phyloP scores from a whole-genome alignment of 805 yeast genomes.

The Maudiozyma turicensis region DNA sequence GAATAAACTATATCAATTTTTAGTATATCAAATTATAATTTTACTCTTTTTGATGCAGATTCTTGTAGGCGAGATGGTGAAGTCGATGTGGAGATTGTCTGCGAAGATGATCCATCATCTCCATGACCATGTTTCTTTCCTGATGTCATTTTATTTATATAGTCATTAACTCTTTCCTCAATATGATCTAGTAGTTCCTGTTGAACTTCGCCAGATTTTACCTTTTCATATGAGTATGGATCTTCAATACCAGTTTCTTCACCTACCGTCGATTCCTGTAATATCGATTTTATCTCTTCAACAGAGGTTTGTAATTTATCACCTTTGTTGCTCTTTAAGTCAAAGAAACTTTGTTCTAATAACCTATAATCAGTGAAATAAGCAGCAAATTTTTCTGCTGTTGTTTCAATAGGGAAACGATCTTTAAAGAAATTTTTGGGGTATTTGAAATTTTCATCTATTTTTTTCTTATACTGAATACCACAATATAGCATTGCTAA shows the following conservation, averaged over 20 bases:
- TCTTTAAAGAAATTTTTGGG: constrained; percentile 25
- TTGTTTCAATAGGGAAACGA: constrained; percentile 19
- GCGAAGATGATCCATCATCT: not conserved
- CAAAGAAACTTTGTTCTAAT: constrained; percentile 28
- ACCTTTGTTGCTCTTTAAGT: constrained; percentile 28
- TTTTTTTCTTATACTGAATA: constrained; percentile 19
- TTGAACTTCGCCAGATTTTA: constrained; percentile 24
- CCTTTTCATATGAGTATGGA: constrained; percentile 18
- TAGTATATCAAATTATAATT: not conserved
- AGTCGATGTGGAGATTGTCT: constrained; percentile 5
- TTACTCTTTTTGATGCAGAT: not conserved
- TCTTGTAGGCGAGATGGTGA: not conserved
- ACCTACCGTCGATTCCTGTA: constrained; percentile 14
- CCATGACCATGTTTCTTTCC: constrained; percentile 14
- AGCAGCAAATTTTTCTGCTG: constrained; percentile 16
- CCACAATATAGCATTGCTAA: constrained; percentile 26
- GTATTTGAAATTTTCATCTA: constrained; percentile 21
- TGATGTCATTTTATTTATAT: constrained; percentile 15
- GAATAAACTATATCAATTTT: no score
- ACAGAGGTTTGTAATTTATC: constrained; percentile 20
- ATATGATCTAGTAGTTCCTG: constrained; percentile 24
- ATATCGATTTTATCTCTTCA: constrained; percentile 15
- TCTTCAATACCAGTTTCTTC: not conserved
- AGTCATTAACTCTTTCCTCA: constrained; percentile 18
- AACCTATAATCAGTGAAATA: constrained; percentile 23